phyloP scores from a whole-genome alignment of 2,329 filamentous ascomycete species.

The Claviceps digitariae region DNA sequence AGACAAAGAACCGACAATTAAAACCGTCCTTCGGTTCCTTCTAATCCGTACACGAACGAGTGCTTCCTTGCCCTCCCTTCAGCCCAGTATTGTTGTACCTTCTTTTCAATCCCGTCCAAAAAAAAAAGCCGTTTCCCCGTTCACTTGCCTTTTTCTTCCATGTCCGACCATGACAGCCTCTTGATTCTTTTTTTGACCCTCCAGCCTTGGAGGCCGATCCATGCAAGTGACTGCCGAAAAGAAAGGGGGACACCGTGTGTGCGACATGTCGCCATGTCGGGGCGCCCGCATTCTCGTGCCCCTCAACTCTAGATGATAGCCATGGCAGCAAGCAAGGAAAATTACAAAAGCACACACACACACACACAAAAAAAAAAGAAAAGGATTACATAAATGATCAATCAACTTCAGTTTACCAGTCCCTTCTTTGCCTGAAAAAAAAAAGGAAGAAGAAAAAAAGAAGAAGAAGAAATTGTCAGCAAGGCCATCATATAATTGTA shows the following conservation, averaged over 20 bases:
- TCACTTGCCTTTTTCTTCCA: no score
- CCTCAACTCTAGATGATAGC: background rate
- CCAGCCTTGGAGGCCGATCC: background rate
- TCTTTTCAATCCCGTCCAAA: background rate
- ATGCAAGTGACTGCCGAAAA: background rate
- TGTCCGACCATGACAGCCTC: no score
- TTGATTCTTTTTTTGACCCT: background rate
- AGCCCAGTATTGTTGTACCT: background rate
- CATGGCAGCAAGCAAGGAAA: background rate
- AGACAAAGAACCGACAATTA: background rate
- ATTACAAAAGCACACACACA: no score
- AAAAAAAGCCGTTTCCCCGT: background rate
- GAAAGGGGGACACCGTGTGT: background rate
- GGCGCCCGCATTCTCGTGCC: background rate
- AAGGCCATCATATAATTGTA: background rate
- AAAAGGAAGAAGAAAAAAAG: no score
- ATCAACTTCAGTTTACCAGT: constrained; percentile 14
- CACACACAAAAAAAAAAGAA: no score
- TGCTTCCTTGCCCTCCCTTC: background rate
- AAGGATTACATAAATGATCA: background rate
- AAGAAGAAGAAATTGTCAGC: background rate
- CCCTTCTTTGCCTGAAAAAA: constrained; percentile 26
- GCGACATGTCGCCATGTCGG: background rate
- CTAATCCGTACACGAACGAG: constrained; percentile 4
- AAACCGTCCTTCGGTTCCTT: background rate